Conservation (phyloP, 2,329 filamentous ascomycete species). For the Fusarium tjaetaba region DNA sequence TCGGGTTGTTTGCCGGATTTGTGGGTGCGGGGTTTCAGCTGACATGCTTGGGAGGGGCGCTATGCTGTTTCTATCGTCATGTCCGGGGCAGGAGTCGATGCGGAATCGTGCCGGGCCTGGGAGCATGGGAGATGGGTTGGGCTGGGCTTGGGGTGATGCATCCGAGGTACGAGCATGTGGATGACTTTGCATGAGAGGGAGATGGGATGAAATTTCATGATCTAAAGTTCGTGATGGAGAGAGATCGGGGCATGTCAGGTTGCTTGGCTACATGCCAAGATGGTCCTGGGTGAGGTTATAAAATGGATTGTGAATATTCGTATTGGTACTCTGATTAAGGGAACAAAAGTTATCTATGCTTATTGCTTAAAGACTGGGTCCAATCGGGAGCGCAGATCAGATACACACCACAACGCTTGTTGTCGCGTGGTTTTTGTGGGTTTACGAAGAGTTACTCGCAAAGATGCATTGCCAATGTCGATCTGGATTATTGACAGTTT, state of each 20-base stretch:
- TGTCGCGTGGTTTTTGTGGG: neutral
- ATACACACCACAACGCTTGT: neutral
- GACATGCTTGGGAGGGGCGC: neutral
- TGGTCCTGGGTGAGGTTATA: fast-evolving
- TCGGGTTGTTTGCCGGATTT: neutral
- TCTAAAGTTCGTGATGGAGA: neutral
- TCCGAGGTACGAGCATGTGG: neutral
- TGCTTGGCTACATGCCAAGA: fast-evolving
- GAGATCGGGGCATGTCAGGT: too few relatives aligned
- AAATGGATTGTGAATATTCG: too few relatives aligned
- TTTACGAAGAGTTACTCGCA: neutral
- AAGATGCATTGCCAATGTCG: neutral
- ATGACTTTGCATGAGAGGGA: neutral
- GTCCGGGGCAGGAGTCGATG: neutral
- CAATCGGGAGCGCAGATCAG: neutral
- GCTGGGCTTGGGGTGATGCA: neutral
- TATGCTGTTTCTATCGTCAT: neutral
- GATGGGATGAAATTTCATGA: neutral
- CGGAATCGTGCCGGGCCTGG: neutral
- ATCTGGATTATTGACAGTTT: neutral
- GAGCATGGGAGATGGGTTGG: neutral
- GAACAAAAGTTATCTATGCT: neutral
- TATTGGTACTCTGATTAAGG: neutral
- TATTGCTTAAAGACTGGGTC: neutral
- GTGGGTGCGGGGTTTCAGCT: slow-evolving; percentile 12